Base-by-base conservation (phyloP, 306 rosid genomes). In the Prosopis cineraria region DNA sequence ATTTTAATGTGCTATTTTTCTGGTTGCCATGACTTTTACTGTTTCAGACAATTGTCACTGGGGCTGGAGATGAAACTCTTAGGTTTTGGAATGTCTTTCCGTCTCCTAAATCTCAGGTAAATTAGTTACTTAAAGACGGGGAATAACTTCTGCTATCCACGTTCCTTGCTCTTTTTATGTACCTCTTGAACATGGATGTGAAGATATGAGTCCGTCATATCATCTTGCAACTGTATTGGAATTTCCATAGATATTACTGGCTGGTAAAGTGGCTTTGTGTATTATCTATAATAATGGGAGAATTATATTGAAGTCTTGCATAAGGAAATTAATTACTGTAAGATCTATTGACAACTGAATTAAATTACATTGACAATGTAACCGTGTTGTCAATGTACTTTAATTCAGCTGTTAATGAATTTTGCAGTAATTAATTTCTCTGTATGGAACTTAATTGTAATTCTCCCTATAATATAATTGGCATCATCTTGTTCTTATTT, bases 41-140 rank as follows among this genome's bases (percentile, higher is more conserved):
- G 63, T 83, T 86, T 80, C 87, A 93, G 98, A 93, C 97, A 43
- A 90, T 93, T 50, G 98, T 93, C 80, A 93, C 98, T 1, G 98
- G 98, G 63, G 97, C 98, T 36, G 98, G 98, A 74, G 98, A 93
- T 75, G 98, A 93, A 83, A 93, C 98, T 27, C 97, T 93, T 13
- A 86, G 98, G 78, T 93, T 93, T 77, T 93, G 98, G 98, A 91
- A 90, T 44, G 91, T 91, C 52, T 93, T 93, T 78, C 98, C 98
- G 40, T 93, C 97, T 36, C 93, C 81, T 10, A 93, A 93, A 82
- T 93, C 98, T 68, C 98, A 93, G 93, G 98, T 91, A 87, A 83
- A 84, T 29, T 58, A 63, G 76, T 73, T 50, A 27, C 62, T 55
- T 48, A 19, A 68, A 58, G 30, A 53, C 10, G 63, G 37, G 58